Evolutionary conservation across 2,329 filamentous ascomycete species (phyloP), one percentile per base, ranked within the genome.

Genomic region (Alternaria sp.): DNA sequence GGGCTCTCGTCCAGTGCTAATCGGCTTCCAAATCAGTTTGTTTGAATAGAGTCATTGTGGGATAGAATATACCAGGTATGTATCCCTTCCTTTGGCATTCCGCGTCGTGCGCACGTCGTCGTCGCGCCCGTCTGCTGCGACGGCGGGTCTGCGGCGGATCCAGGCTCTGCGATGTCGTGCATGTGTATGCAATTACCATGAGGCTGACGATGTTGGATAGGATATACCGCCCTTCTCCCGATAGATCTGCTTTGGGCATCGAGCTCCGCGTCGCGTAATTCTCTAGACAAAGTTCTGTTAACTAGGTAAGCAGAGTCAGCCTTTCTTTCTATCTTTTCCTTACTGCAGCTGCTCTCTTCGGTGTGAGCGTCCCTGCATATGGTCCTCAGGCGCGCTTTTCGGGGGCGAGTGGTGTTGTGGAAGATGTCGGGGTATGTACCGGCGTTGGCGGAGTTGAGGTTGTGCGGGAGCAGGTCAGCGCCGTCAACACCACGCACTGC

Each of bases 211-310:
- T 23, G 21, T 40, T 28, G 36, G 13, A 60, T 52, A 77, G 75
- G 65, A 70, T 74, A 72, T 58, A 76, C 62, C 58, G 67, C 65
- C 67, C 54, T 64, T 59, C 62, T 66, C 61, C 69, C 68, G 62
- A 75, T 78, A 79, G 75, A 79, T 67, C 65, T 70, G 70, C 67
- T 73, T 69, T 58, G 69, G 65, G 69, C 68, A 69, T 72, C 70
- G 67, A 72, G 73, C 71, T 71, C 67, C 61, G 65, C 62, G 67
- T 61, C 67, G 62, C 71, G 70, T 74, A 68, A 68, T 73, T 64
- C 65, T 56, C 40, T 72, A 72, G 67, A 68, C 59, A 61, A 58
- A 67, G 44, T 57, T 54, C 64, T 67, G 70, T 71, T 72, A 71
- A 61, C 61, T 67, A 75, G 74, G 77, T 79, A 77, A 78, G 77